Base-by-base conservation (phyloP, 2,329 filamentous ascomycete genomes). In the Lasiodiplodia citricola region DNA sequence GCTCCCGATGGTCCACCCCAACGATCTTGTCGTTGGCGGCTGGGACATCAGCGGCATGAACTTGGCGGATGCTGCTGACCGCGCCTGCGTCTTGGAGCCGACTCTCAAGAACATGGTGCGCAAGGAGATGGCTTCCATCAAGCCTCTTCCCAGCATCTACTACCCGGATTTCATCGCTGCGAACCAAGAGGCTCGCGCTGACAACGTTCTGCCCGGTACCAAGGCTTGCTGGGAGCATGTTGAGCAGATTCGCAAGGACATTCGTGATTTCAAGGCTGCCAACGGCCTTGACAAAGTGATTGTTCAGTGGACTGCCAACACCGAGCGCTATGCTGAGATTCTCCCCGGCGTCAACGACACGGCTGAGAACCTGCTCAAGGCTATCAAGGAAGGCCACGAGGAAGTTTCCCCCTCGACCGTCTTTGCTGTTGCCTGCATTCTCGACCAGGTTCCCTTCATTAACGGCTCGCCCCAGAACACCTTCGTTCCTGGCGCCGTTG, bases 401-500 rank as follows among this genome's bases (percentile, higher is more conserved):
- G 96, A 99, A 79, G 88, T 99, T n/a, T 88, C 96, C 18, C 96
- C 96, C 37, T 98, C 96, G 25, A 98, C 95, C 63, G 88, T 99
- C 75, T 99, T 99, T 77, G 94, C 96, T 13, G 93, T 99, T 66
- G 95, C 96, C 65, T 96, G 89, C 78, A 97, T 98, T 76, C 88
- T 97, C 52, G 96, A 99, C 80, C 86, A 89, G 41, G 88, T 90
- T 14, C 95, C 96, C 3, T 99, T 99, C 87, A 97, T 99, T 90
- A 99, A 99, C 82, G 96, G 96, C 69, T 99, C 96, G 72, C 96
- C 96, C 41, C 96, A 99, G 83, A 99, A 99, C 87, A 99, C 96
- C 54, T 98, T 99, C 76, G 95, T 99, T 23, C 95, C 95, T 10
- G 96, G 96, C 77, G 92, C 91, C 70, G 90, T 98, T 74, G 87